Conservation (phyloP, 1,284 basidiomycete genomes). For the Apiotrichum porosum region DNA sequence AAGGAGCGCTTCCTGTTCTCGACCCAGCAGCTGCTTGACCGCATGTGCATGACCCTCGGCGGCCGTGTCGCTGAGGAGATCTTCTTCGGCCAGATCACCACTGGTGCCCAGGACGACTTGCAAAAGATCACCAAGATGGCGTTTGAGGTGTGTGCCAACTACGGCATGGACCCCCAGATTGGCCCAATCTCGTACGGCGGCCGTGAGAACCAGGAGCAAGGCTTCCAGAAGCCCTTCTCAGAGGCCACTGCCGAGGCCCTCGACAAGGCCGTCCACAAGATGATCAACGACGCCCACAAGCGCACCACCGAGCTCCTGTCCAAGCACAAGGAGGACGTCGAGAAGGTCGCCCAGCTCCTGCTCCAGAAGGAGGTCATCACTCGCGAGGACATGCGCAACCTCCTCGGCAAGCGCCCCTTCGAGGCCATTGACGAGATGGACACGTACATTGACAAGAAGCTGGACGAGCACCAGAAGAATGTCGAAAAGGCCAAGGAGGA, state of each 20-base stretch:
- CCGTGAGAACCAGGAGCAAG: constrained; percentile 72
- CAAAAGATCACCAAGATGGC: constrained; percentile 98
- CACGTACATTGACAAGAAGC: constrained; percentile 69
- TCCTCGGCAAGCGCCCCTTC: constrained; percentile 40
- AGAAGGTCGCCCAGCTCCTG: constrained; percentile 86
- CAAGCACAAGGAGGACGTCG: constrained; percentile 79
- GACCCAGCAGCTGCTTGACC: constrained; percentile 88
- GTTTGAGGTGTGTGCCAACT: constrained; percentile 84
- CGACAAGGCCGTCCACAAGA: constrained; percentile 83
- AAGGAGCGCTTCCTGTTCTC: constrained; percentile 94
- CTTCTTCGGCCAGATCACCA: constrained; percentile 94
- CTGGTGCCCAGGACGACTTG: constrained; percentile 94
- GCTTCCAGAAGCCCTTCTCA: constrained; percentile 95
- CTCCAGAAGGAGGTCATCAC: constrained; percentile 94
- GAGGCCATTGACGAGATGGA: constrained; percentile 82
- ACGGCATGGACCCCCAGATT: constrained; percentile 92
- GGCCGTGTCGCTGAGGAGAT: constrained; percentile 98
- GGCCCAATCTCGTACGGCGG: constrained; percentile 95
- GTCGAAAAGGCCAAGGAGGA: constrained; percentile 10
- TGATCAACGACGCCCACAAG: constrained; percentile 83
- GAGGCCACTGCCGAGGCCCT: constrained; percentile 95
- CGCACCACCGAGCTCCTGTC: constrained; percentile 79
- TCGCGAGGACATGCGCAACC: constrained; percentile 52
- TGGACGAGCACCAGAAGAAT: constrained; percentile 37
- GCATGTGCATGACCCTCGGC: constrained; percentile 99